Evolutionary conservation across 1,139 yeast genomes (phyloP).

Genomic region (Saccharomyces hybrid): DNA sequence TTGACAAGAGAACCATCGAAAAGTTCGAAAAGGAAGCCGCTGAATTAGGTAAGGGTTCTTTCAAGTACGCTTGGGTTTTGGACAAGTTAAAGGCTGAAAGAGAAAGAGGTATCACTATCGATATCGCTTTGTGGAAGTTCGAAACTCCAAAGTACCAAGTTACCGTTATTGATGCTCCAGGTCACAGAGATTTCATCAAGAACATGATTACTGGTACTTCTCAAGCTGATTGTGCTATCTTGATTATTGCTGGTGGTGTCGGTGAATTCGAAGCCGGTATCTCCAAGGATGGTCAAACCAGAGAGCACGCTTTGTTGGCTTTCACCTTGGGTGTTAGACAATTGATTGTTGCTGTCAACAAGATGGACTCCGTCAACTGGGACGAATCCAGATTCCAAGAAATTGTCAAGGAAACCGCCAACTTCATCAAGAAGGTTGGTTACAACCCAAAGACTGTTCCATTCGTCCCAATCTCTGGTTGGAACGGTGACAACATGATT

Average conservation of each 20-base stretch:
- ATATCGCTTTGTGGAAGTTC: constrained; percentile 92
- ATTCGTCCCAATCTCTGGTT: constrained; percentile 90
- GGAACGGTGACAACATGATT: constrained; percentile 94
- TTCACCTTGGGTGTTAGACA: constrained; percentile 97
- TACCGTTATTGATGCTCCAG: constrained; percentile 91
- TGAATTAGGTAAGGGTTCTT: too few relatives aligned
- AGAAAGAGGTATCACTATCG: constrained; percentile 96
- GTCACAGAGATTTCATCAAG: constrained; percentile 97
- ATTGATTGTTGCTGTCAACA: constrained; percentile 85
- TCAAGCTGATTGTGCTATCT: constrained; percentile 95
- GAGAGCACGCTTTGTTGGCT: constrained; percentile 96
- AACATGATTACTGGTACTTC: constrained; percentile 90
- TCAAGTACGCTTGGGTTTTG: too few relatives aligned
- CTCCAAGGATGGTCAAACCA: constrained; percentile 98
- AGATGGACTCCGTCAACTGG: constrained; percentile 91
- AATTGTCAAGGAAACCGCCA: constrained; percentile 75
- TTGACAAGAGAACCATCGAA: too few relatives aligned
- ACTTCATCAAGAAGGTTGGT: constrained; percentile 90
- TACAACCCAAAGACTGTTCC: constrained; percentile 89
- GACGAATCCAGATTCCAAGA: constrained; percentile 73
- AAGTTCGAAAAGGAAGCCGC: too few relatives aligned
- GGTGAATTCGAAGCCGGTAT: constrained; percentile 99
- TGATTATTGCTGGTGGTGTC: constrained; percentile 95
- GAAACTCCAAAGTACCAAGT: constrained; percentile 92
- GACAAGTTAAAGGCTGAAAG: constrained; percentile 94